Percentiles rank a stretch among this genome's conserved stretches.
These are phyloP conservation scores for Gomphus sp. DNA, from an alignment of 1,284 basidiomycete genomes.

Conservation along the genomic window DNA sequence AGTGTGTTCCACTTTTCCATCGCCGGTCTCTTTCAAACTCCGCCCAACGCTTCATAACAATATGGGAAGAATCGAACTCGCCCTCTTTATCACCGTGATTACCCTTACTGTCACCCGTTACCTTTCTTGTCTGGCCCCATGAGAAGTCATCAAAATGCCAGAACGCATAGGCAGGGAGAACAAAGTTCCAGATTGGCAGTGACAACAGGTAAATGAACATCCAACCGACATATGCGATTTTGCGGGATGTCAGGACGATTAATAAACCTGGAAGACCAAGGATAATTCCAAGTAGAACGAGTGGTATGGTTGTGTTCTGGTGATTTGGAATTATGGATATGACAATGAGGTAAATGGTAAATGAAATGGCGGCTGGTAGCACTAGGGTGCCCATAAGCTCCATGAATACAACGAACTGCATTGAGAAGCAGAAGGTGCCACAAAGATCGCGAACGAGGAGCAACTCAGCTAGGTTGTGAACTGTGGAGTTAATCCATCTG, in stretches of 20 bases:
- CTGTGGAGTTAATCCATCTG: conserved; percentile 99
- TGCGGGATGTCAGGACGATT: conserved; percentile 91
- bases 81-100: conserved; percentile 88
- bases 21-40: conserved; percentile 96
- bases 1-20: conserved; percentile 82
- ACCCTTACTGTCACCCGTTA: conserved; percentile 64
- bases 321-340: conserved; percentile 75
- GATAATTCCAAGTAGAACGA: conserved; percentile 87
- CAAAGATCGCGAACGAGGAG: conserved; percentile 91
- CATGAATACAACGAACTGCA: conserved; percentile 98
- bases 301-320: conserved; percentile 82
- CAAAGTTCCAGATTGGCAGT: conserved; percentile 92
- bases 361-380: conserved; percentile 93
- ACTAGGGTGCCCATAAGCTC: conserved; percentile 95
- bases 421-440: conserved; percentile 94
- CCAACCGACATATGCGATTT: conserved; percentile 93
- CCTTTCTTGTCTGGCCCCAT: conserved; percentile 93
- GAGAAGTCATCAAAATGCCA: conserved; percentile 99
- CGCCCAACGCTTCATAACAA: conserved; percentile 98
- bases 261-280: conserved; percentile 93
- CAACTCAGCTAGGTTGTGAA: conserved; percentile 95
- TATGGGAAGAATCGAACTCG: conserved; percentile 92
- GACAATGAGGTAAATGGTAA: conserved; percentile 91
- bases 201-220: conserved; percentile 93
- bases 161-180: conserved; percentile 90